Base-by-base conservation (phyloP, 2,329 filamentous ascomycete species). In the Penicillium sp. region DNA sequence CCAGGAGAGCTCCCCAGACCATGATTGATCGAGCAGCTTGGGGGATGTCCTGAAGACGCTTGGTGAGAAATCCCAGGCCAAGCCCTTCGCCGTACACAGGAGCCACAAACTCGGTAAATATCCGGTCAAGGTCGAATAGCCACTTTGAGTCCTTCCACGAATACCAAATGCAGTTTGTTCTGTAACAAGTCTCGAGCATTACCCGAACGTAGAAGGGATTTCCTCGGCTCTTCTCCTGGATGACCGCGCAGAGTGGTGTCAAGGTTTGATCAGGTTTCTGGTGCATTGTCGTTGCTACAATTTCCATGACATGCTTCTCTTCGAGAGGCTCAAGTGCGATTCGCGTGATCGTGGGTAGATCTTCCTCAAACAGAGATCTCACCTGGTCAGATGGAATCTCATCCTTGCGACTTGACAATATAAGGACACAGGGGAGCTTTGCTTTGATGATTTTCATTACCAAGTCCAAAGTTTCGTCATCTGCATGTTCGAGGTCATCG, bases 141-240 rank as follows among this genome's bases (percentile, higher is more conserved):
- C 91, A 97, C 40, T 79, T 77, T 41, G 83, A 87, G 56, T 85
- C 81, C 58, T 82, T 83, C 76, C 93, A 95, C 54, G 89, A 88
- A 67, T 95, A 96, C 80, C 84, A 95, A 43, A 96, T 85, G 65
- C 87, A 95, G 57, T 84, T 84, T 63, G 88, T 93, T 35, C 87
- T 82, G 65, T 95, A 84, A 64, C 88, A 94, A 3, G 85, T 84
- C 62, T 87, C 87, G 4, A 96, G 78, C 79, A 96, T 94, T 69
- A 95, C 88, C 48, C 88, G 79, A 66, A 95, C 86, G 62, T 93
- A 94, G 62, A 95, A 96, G 0, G 89, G 85, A 54, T 95, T 95
- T 1, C 90, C 90, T 24, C 80, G 80, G 8, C 87, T 91, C 70
- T 93, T 94, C 61, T 91, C 89, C 65, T 94, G 87, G 6, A 96